Conservation (phyloP, 176 grass and related monocot species). For the Neostapfia colusana region DNA sequence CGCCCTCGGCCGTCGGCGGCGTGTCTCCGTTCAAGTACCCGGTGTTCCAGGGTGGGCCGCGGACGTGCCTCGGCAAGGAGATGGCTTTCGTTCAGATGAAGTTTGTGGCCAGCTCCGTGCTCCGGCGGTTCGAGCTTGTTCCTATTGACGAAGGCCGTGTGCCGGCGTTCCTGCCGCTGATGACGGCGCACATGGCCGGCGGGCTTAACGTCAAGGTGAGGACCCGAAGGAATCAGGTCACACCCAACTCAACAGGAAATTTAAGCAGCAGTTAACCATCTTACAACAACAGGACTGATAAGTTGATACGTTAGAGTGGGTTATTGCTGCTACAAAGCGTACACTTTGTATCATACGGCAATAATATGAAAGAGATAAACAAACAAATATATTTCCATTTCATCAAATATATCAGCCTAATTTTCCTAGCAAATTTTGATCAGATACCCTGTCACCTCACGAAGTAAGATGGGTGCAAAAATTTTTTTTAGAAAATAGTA, state of each 20-base stretch:
- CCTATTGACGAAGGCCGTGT: constrained; percentile 45
- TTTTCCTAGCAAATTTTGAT: neutral
- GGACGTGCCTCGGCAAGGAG: constrained; percentile 79
- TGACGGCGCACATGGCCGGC: constrained; percentile 73
- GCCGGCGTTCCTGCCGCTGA: constrained; percentile 65
- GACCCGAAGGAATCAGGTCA: constrained; percentile 1
- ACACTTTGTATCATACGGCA: constrained; percentile 36
- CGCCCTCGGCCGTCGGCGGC: too few relatives aligned
- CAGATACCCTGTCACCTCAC: neutral
- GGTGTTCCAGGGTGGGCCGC: constrained; percentile 78
- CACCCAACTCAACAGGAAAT: neutral
- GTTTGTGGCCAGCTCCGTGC: constrained; percentile 59
- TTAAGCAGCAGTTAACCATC: too few relatives aligned
- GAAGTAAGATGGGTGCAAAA: neutral
- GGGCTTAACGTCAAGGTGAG: constrained; percentile 66
- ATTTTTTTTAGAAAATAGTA: too few relatives aligned
- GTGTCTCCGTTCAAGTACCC: constrained; percentile 75
- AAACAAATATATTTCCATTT: neutral
- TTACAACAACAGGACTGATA: too few relatives aligned
- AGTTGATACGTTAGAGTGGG: too few relatives aligned
- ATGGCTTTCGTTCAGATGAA: constrained; percentile 91
- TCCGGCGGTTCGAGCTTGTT: constrained; percentile 53
- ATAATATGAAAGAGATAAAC: constrained; percentile 36
- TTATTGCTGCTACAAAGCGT: neutral
- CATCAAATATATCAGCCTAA: neutral